Percentiles rank a stretch among this genome's conserved stretches.
phyloP scores from a whole-genome alignment of 2,329 filamentous ascomycete genomes.

The Colletotrichum orchidophilum region DNA sequence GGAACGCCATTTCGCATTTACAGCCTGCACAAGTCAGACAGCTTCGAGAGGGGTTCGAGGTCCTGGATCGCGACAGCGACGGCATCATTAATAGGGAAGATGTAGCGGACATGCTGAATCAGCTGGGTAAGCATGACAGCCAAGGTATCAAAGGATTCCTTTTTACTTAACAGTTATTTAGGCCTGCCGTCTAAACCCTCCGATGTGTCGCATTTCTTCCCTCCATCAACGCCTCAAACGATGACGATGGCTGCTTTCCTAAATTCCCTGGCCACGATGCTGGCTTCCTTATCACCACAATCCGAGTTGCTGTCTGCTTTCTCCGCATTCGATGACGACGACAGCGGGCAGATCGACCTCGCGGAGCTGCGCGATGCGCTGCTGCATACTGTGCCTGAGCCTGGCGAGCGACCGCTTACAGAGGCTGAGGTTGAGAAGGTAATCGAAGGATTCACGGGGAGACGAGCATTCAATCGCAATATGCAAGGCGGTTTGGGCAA shows the following conservation, averaged over 20 bases:
- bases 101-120: constrained; percentile 85
- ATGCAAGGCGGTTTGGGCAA: constrained; percentile 64
- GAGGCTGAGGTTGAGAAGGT: constrained; percentile 85
- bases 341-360: constrained; percentile 91
- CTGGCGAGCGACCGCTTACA: constrained; percentile 71
- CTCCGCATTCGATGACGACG: constrained; percentile 94
- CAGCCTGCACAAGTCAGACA: constrained; percentile 86
- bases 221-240: constrained; percentile 73
- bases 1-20: constrained; percentile 74
- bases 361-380: constrained; percentile 84
- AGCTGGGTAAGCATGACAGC: constrained; percentile 68
- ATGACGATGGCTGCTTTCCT: constrained; percentile 89
- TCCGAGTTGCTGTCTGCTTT: constrained; percentile 89
- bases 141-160: neutral
- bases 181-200: constrained; percentile 78
- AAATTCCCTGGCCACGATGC: constrained; percentile 78
- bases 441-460: constrained; percentile 85
- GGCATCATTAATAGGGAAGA: constrained; percentile 84
- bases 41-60: constrained; percentile 91
- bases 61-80: constrained; percentile 89
- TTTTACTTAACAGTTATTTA: constrained; percentile 43
- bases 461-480: constrained; percentile 81
- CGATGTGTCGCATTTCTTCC: constrained; percentile 85
- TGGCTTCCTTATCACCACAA: constrained; percentile 79
- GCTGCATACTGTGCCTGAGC: constrained; percentile 81